phyloP scores from a whole-genome alignment of 2,329 filamentous ascomycete species.

The Arthrobotrys pseudoclavata region DNA sequence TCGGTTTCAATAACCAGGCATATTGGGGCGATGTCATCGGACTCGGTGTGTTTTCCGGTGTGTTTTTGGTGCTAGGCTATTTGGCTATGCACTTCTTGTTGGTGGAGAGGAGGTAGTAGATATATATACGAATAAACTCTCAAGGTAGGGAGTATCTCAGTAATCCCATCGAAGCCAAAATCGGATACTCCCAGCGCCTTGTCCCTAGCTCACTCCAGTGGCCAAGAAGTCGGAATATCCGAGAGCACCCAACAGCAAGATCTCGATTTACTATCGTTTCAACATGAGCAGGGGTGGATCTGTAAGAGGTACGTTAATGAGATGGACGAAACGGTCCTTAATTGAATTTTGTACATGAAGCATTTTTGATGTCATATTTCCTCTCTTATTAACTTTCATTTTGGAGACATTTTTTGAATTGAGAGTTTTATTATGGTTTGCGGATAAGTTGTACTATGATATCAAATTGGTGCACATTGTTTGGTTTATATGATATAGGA shows the following conservation, averaged over 20 bases:
- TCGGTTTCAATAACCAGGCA: conserved; percentile 90
- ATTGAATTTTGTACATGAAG: conserved; percentile 35
- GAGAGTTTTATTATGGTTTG: conserved; percentile 31
- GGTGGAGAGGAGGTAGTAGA: conserved; percentile 74
- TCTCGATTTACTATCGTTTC: conserved; percentile 23
- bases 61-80: conserved; percentile 90
- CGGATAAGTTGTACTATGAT: conserved; percentile 41
- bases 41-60: conserved; percentile 82
- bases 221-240: background rate
- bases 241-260: background rate
- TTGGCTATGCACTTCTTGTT: conserved; percentile 92
- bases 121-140: background rate
- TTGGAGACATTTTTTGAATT: background rate
- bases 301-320: conserved; percentile 31
- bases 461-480: conserved; percentile 48
- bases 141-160: background rate
- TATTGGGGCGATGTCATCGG: conserved; percentile 88
- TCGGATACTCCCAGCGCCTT: background rate
- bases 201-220: background rate
- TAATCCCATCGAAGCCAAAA: background rate
- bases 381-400: conserved; percentile 7
- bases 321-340: conserved; percentile 5
- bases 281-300: conserved; percentile 12
- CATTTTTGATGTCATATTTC: conserved; percentile 36
- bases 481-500: conserved; percentile 19